A percentile compares a stretch with the other conserved stretches of the same genome.
Evolutionary conservation across 495 filamentous ascomycete genomes (phyloP).

Genomic region (Trichoderma orchidacearum): DNA sequence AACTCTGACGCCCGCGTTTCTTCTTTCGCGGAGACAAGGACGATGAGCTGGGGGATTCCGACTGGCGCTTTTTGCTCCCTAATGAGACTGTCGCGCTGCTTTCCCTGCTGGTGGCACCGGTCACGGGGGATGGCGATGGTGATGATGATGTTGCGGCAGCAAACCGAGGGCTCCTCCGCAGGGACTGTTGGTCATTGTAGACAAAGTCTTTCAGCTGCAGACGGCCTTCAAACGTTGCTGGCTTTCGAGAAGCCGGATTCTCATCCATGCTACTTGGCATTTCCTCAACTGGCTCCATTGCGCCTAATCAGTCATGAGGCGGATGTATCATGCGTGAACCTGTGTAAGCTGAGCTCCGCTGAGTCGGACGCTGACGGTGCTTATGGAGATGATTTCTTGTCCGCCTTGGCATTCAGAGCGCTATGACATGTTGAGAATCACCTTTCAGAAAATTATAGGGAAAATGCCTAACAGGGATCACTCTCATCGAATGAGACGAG

Average conservation of each 20-base stretch:
- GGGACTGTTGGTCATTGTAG: slow-evolving; percentile 10
- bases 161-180: slow-evolving; percentile 1
- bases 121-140: slow-evolving; percentile 1
- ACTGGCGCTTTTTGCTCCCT: slow-evolving; percentile 2
- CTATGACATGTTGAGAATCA: background rate
- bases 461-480: background rate
- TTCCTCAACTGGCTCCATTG: background rate
- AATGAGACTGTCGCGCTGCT: background rate
- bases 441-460: background rate
- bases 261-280: background rate
- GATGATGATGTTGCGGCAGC: slow-evolving; percentile 3
- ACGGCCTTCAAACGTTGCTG: slow-evolving; percentile 40
- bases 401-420: background rate
- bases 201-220: slow-evolving; percentile 34
- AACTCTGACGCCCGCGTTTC: slow-evolving; percentile 14
- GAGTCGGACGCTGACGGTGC: background rate
- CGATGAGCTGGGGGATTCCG: slow-evolving; percentile 1
- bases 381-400: background rate
- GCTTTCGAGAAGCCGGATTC: slow-evolving; percentile 7
- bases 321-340: background rate
- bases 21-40: background rate
- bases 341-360: background rate
- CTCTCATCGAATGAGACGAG: background rate
- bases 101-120: no score
- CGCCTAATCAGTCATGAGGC: background rate